phyloP scores from a whole-genome alignment of 1,284 basidiomycete genomes.

The Rhodofomes roseus region DNA sequence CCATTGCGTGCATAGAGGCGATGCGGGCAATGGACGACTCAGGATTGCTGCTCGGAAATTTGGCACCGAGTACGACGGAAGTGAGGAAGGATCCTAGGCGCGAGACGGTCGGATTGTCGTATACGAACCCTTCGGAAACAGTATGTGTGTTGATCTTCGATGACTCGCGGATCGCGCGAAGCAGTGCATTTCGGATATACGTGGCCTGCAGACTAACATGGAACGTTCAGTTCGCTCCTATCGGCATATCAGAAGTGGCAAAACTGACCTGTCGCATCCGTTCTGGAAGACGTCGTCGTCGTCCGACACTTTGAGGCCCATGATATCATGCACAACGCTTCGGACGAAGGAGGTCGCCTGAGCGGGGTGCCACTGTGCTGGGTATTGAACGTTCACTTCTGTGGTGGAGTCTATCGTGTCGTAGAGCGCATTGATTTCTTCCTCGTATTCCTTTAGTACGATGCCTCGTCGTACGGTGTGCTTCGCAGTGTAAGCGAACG shows the following conservation, averaged over 20 bases:
- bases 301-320: conserved; percentile 23
- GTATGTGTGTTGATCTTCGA: not conserved
- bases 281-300: conserved; percentile 39
- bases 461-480: conserved; percentile 22
- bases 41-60: not conserved
- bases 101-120: conserved; percentile 24
- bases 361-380: conserved; percentile 24
- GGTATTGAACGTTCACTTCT: conserved; percentile 18
- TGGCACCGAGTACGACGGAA: not conserved
- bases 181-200: conserved; percentile 34
- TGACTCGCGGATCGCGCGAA: not conserved
- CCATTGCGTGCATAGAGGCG: conserved; percentile 25
- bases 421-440: conserved; percentile 28
- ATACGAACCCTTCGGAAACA: not conserved
- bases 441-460: conserved; percentile 23
- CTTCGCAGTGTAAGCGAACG: conserved; percentile 30
- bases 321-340: conserved; percentile 23
- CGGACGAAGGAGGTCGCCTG: conserved; percentile 26
- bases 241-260: not conserved
- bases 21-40: conserved; percentile 8
- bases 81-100: conserved; percentile 24
- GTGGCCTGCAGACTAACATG: conserved; percentile 34
- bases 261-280: conserved; percentile 40
- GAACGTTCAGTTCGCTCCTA: not conserved
- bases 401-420: conserved; percentile 20